Evolutionary conservation across 306 rosid genomes (phyloP).

Genomic region (Sechiopsis laciniata): DNA sequence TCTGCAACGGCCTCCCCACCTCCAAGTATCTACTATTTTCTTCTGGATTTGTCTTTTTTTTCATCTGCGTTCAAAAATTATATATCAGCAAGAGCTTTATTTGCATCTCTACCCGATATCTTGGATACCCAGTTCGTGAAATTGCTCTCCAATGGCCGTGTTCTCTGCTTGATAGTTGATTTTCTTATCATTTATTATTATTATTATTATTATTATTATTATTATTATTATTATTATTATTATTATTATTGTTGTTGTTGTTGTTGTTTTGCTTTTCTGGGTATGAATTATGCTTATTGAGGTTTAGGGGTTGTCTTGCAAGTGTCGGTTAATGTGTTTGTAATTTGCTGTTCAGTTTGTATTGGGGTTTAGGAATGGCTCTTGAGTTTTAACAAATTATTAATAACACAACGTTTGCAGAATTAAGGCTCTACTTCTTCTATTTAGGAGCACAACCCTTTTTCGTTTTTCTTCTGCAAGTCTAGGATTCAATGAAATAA

Average conservation of each 20-base stretch:
- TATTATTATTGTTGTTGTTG: no score
- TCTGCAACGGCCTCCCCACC: constrained; percentile 74
- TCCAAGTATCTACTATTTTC: constrained; percentile 41
- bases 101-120: not conserved
- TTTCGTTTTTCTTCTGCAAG: no score
- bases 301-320: not conserved
- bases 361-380: not conserved
- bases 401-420: not conserved
- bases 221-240: no score
- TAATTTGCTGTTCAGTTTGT: not conserved
- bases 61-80: not conserved
- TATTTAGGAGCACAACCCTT: no score
- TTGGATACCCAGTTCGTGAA: constrained; percentile 12
- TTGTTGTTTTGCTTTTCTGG: not conserved
- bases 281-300: not conserved
- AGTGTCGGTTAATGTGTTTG: not conserved
- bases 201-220: no score
- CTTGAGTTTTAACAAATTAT: not conserved
- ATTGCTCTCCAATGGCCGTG: not conserved
- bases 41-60: not conserved
- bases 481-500: no score
- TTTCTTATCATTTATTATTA: not conserved
- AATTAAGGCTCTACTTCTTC: no score
- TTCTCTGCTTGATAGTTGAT: not conserved
- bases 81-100: not conserved